Evolutionary conservation across 148 eudicot species (phyloP).

Genomic region (Rhododendron vialii): DNA sequence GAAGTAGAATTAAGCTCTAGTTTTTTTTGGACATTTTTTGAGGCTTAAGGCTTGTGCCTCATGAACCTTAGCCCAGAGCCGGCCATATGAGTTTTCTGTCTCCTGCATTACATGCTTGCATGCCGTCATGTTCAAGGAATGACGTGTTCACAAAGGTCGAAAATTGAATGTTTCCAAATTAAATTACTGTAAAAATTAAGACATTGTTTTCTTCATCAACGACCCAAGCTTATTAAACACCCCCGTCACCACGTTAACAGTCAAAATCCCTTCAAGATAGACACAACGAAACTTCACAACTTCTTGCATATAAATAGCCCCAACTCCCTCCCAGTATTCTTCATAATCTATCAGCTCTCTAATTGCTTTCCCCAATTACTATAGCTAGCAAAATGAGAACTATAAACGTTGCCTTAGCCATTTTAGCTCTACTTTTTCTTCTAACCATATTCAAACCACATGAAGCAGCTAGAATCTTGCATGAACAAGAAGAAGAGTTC

Average conservation of each 20-base stretch:
- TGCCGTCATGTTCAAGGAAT: not conserved
- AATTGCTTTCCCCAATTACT: not conserved
- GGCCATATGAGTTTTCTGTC: too few species aligned
- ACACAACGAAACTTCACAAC: not conserved
- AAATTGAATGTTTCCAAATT: not conserved
- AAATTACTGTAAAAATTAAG: not conserved
- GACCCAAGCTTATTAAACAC: not conserved
- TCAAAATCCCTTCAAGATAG: not conserved
- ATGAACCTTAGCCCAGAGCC: too few species aligned
- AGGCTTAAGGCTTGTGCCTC: too few species aligned
- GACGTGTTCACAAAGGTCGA: not conserved
- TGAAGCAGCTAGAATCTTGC: constrained; percentile 2
- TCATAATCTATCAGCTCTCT: not conserved
- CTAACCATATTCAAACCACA: constrained; percentile 6
- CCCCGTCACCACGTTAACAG: not conserved
- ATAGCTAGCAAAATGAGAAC: not conserved
- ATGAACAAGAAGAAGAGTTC: not conserved
- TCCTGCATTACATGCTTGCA: not conserved
- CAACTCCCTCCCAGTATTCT: not conserved
- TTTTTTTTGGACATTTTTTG: too few species aligned
- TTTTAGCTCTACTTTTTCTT: constrained; percentile 6
- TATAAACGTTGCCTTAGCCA: not conserved
- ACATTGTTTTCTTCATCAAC: not conserved
- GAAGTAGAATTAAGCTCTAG: too few species aligned
- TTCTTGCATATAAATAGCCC: not conserved